Base-by-base conservation (phyloP, 257 asterid genomes). In the Misopates orontium region DNA sequence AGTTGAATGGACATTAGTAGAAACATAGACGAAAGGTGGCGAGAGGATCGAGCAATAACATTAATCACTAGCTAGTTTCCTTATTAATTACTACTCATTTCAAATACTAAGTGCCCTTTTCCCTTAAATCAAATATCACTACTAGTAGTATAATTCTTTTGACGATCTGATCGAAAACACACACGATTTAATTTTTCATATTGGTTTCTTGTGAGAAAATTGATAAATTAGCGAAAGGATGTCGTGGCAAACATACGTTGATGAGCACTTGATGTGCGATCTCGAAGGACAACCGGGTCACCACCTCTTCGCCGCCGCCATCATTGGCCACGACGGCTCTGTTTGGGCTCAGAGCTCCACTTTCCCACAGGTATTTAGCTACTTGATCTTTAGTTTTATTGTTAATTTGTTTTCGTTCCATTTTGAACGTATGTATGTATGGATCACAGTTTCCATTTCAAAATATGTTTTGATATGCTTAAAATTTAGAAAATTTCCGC, bases 161-260 rank as follows among this genome's bases (percentile, higher is more conserved):
- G 47, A 41, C 10, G 47, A 41, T 41, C 11, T 42, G 16, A 42
- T 42, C 9, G 11, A 42, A 42, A 7, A 42, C 14, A 1, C 15
- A 42, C 3, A 10, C 16, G 22, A 25, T 22, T 53, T 15, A 13
- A 57, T 16, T 55, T 55, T 22, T 17, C 13, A 24, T 56, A n/a
- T n/a, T n/a, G n/a, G n/a, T n/a, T n/a, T n/a, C 19, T 25, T 13
- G 42, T 52, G 21, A 23, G 11, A 24, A 61, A 40, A 1, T 16
- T 10, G 19, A 15, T 16, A 17, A 14, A 36, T 15, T 12, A 40
- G 18, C n/a, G 4, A 2, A 8, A 80, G 71, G 74, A 81, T 84
- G 90, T 84, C 90, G 75, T 84, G 85, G 90, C 90, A 84, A 73
- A 73, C 83, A 1, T 81, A 84, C 13, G 90, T 84, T 0, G 87